A percentile compares a stretch with the other conserved stretches of the same genome.
Evolutionary conservation across 2,329 filamentous ascomycete species (phyloP).

Genomic region (Alternaria novae-zelandiae): DNA sequence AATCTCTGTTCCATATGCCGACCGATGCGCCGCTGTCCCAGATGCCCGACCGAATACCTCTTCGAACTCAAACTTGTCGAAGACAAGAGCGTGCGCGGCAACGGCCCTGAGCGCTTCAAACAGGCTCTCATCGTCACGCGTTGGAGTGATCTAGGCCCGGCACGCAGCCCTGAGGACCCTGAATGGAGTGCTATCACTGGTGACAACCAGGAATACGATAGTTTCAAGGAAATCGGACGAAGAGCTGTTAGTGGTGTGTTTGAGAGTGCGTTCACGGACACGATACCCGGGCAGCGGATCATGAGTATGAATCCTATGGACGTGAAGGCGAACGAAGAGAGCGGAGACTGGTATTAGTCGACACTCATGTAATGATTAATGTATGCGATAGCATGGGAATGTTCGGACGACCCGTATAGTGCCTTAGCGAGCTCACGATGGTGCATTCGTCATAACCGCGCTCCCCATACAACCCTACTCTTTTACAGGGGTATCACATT

Average conservation of each 20-base stretch:
- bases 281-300: conserved; percentile 64
- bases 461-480: not conserved
- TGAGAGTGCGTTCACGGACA: conserved; percentile 62
- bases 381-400: not conserved
- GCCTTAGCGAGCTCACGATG: not conserved
- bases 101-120: conserved; percentile 58
- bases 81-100: conserved; percentile 53
- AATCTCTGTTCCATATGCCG: conserved; percentile 63
- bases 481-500: not conserved
- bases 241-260: conserved; percentile 66
- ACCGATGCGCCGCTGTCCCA: conserved; percentile 66
- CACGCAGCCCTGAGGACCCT: conserved; percentile 50
- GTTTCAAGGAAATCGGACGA: conserved; percentile 60
- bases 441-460: not conserved
- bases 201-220: conserved; percentile 56
- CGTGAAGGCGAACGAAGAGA: conserved; percentile 61
- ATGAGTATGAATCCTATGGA: conserved; percentile 65
- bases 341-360: conserved; percentile 64
- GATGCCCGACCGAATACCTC: conserved; percentile 68
- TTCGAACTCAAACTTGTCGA: conserved; percentile 66
- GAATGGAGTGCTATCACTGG: conserved; percentile 63
- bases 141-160: conserved; percentile 67
- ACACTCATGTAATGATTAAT: not conserved
- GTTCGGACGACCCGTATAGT: not conserved
- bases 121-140: conserved; percentile 66